A percentile compares a stretch with the other conserved stretches of the same genome.
Conservation (phyloP, 2,329 filamentous ascomycete species). For the Magnaporthiopsis incrustans region DNA sequence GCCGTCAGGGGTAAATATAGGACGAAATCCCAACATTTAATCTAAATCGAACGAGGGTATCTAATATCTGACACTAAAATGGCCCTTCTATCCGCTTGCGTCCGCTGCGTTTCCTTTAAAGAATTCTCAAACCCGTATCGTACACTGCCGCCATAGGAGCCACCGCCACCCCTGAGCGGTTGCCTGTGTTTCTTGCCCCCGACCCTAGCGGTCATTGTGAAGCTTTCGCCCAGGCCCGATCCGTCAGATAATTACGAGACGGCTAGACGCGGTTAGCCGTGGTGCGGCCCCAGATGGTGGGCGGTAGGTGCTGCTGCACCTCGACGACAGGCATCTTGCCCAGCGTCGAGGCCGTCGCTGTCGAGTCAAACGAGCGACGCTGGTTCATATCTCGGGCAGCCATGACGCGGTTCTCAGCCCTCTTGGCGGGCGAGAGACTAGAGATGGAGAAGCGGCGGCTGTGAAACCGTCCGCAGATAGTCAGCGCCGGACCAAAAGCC, state of each 20-base stretch:
- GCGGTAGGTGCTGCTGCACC: slow-evolving; percentile 1
- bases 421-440: slow-evolving; percentile 6
- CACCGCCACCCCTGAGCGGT: not conserved
- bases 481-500: not conserved
- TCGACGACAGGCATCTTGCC: slow-evolving; percentile 4
- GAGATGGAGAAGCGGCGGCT: slow-evolving; percentile 6
- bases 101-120: too few species aligned
- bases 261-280: not conserved
- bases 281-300: not conserved
- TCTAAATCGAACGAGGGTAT: too few species aligned
- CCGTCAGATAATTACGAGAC: not conserved
- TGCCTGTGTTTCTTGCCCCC: not conserved
- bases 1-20: too few species aligned
- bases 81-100: too few species aligned
- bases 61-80: too few species aligned
- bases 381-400: not conserved
- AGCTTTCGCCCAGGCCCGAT: not conserved
- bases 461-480: not conserved
- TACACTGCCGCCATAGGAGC: not conserved
- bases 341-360: slow-evolving; percentile 3
- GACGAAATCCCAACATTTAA: too few species aligned
- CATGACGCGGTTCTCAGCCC: slow-evolving; percentile 2
- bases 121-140: too few species aligned
- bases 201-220: not conserved
- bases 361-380: slow-evolving; percentile 4